phyloP scores from a whole-genome alignment of 345 rosid genomes.

The Aquilaria sinensis region DNA sequence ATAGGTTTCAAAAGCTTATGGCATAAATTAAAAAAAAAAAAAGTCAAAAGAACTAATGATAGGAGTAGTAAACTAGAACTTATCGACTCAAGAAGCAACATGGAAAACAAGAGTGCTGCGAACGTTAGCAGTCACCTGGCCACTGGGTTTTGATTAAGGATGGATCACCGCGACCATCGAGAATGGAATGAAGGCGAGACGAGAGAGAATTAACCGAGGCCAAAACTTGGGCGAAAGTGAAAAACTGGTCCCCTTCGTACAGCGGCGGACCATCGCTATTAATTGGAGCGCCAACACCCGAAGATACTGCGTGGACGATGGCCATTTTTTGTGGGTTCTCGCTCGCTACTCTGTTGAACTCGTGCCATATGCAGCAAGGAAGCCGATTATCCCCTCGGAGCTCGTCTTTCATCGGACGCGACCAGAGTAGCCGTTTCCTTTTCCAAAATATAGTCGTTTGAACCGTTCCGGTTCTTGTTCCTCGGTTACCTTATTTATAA shows the following conservation, averaged over 20 bases:
- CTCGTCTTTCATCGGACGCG: slow-evolving; percentile 1
- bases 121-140: slow-evolving; percentile 20
- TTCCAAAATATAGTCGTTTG: too few species aligned
- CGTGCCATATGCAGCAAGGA: slow-evolving; percentile 67
- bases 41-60: not conserved
- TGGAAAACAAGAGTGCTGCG: too few species aligned
- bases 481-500: not conserved
- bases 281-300: slow-evolving; percentile 10
- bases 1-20: not conserved
- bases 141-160: slow-evolving; percentile 28
- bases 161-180: slow-evolving; percentile 35
- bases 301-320: slow-evolving; percentile 37
- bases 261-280: slow-evolving; percentile 29
- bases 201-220: slow-evolving; percentile 47
- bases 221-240: slow-evolving; percentile 49
- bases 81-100: too few species aligned
- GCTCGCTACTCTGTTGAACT: slow-evolving; percentile 48
- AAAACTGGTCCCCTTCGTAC: slow-evolving; percentile 55
- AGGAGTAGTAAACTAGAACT: too few species aligned
- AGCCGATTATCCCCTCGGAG: slow-evolving; percentile 9
- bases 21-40: not conserved
- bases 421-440: not conserved
- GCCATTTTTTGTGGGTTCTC: slow-evolving; percentile 41
- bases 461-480: not conserved
- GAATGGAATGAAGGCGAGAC: slow-evolving; percentile 46